Conservation (phyloP, 441 rosid genomes). For the Gossypium gossypioides region DNA sequence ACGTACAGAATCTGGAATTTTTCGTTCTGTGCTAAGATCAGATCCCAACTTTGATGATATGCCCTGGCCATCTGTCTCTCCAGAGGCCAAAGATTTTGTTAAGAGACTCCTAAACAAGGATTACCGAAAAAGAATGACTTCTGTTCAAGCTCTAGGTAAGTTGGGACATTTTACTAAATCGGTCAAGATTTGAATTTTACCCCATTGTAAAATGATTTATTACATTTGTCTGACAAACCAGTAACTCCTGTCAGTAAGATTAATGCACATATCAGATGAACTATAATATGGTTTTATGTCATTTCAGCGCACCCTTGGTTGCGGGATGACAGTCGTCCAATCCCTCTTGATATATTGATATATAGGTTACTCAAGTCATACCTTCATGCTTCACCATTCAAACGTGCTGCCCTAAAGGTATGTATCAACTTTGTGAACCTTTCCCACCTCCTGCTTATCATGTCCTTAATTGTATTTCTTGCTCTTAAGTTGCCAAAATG, state of each 20-base stretch:
- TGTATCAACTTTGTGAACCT: not conserved
- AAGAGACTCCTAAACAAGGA: slow-evolving; percentile 87
- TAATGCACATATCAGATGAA: not conserved
- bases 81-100: slow-evolving; percentile 85
- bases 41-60: slow-evolving; percentile 78
- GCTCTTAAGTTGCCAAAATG: not conserved
- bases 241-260: not conserved
- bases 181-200: not conserved
- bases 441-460: not conserved
- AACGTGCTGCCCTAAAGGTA: slow-evolving; percentile 81
- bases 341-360: slow-evolving; percentile 67
- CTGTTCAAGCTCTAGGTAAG: slow-evolving; percentile 90
- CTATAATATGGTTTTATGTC: not conserved
- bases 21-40: slow-evolving; percentile 78
- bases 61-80: slow-evolving; percentile 84
- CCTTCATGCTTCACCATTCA: slow-evolving; percentile 67
- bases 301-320: slow-evolving; percentile 85
- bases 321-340: slow-evolving; percentile 41
- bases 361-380: slow-evolving; percentile 70
- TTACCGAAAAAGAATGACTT: slow-evolving; percentile 83
- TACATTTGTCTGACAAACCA: not conserved
- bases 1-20: slow-evolving; percentile 86
- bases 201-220: not conserved
- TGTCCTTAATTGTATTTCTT: not conserved
- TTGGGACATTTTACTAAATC: slow-evolving; percentile 6